Base-by-base conservation (phyloP, 768 basidiomycete species). In the Crassisporium funariophilum region DNA sequence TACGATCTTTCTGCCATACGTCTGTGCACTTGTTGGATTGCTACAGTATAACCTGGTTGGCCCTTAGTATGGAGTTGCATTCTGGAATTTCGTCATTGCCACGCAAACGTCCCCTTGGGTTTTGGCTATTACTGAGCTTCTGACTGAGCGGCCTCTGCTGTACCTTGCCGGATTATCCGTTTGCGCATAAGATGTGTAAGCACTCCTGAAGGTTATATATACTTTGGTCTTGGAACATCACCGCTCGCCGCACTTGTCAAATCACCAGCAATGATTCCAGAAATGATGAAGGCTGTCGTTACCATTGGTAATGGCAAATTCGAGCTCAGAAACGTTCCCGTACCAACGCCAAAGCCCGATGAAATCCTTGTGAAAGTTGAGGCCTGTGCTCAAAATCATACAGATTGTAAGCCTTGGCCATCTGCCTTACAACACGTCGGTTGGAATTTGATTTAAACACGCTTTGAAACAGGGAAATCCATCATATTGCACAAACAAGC, bases 321-420 rank as follows among this genome's bases (percentile, higher is more conserved):
- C 29, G 39, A 36, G 13, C 47, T 62, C 19, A 46, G 52, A 46
- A 38, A 37, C 12, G 29, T 59, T 6, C 40, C 35, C 1, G 31
- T 57, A 15, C 62, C 62, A 2, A 8, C 35, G 4, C 50, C 54
- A 20, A 42, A 27, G 10, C 25, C 54, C 6, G 39, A 46, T 22
- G 47, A 63, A 39, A 49, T 61, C 33, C 41, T 63, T 10, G 54
- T 63, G 35, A 59, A 58, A 37, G 56, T 63, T 10, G 46, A 48
- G 29, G 52, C 60, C 21, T 59, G 47, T 17, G 58, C 62, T 4
- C 60, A 57, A 31, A 63, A 63, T 46, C 62, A 59, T 39, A 58
- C 58, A 4, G 58, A 59, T 20, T 61, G 60, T 60, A 40, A 16
- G 54, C 20, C 16, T 29, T 42, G n/a, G n/a, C n/a, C n/a, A n/a